These are phyloP conservation scores for Chrysoporthe austroafricana DNA, from an alignment of 2,329 filamentous ascomycete genomes.

Conservation along the genomic window DNA sequence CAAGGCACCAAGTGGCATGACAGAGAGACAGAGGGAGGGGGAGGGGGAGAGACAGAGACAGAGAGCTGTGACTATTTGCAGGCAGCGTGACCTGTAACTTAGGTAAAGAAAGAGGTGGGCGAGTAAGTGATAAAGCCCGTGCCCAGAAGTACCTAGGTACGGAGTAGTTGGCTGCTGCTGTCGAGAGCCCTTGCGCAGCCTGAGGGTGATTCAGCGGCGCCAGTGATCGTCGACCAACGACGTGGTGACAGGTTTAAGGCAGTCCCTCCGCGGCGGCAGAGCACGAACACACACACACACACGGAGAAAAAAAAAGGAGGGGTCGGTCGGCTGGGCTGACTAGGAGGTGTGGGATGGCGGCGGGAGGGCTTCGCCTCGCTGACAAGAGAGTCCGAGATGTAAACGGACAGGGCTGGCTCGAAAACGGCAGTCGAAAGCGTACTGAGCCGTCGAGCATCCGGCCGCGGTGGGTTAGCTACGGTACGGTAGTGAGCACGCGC, in stretches of 20 bases:
- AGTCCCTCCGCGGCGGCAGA: neutral
- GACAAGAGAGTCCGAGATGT: neutral
- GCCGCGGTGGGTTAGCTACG: neutral
- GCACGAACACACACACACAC: too few species aligned
- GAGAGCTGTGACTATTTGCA: neutral
- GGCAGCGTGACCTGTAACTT: conserved; percentile 4
- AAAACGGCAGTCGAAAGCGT: neutral
- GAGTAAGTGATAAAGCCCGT: neutral
- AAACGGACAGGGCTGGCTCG: neutral
- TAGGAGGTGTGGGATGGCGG: neutral
- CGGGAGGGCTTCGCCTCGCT: neutral
- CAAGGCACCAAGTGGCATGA: conserved; percentile 18
- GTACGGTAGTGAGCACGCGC: neutral
- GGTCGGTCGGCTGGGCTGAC: conserved; percentile 1
- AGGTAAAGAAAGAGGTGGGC: neutral
- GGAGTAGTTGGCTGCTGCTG: neutral
- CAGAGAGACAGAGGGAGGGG: neutral
- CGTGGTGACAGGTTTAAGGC: neutral
- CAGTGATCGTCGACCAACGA: neutral
- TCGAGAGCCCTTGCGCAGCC: neutral
- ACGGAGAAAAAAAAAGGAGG: conserved; percentile 1
- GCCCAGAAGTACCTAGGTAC: conserved; percentile 2
- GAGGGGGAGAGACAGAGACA: neutral
- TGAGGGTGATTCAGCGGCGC: neutral
- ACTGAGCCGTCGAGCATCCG: neutral